Percentiles rank a stretch among this genome's conserved stretches.
Conservation (phyloP, 192 early-diverging fungal genomes). For the Coemansia erecta region DNA sequence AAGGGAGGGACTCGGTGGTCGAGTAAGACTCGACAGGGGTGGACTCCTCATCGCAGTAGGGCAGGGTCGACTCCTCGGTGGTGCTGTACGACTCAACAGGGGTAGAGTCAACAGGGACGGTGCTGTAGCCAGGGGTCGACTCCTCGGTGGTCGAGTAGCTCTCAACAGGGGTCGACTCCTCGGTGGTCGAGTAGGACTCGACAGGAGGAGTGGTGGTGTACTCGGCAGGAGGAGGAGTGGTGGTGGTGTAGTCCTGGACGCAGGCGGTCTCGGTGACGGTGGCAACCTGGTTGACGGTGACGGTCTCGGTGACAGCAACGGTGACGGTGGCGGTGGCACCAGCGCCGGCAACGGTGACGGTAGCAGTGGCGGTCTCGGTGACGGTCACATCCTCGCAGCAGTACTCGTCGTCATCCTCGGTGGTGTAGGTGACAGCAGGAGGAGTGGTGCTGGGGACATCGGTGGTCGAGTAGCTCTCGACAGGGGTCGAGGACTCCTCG, state of each 20-base stretch:
- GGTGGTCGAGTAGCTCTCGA: too few relatives aligned
- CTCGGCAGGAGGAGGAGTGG: not conserved
- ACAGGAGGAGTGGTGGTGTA: constrained; percentile 1
- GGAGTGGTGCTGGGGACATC: not conserved
- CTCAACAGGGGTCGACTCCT: not conserved
- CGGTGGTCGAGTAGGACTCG: not conserved
- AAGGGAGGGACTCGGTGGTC: not conserved
- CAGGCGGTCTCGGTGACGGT: constrained; percentile 17
- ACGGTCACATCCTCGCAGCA: constrained; percentile 48
- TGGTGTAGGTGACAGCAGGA: constrained; percentile 1
- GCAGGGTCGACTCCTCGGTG: constrained; percentile 2
- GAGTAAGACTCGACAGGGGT: not conserved
- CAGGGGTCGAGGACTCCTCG: too few relatives aligned
- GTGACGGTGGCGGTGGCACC: constrained; percentile 23
- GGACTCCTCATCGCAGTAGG: not conserved
- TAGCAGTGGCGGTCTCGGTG: constrained; percentile 29
- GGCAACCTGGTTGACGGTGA: constrained; percentile 3
- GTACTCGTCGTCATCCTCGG: constrained; percentile 39
- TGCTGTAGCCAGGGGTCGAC: constrained; percentile 8
- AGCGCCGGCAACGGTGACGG: constrained; percentile 11
- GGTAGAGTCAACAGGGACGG: not conserved
- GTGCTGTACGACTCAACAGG: constrained; percentile 5
- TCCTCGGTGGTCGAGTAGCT: constrained; percentile 4
- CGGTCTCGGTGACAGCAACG: constrained; percentile 8
- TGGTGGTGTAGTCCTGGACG: constrained; percentile 13